Evolutionary conservation across 2,329 filamentous ascomycete species (phyloP).

Genomic region (Calycina herbarum): DNA sequence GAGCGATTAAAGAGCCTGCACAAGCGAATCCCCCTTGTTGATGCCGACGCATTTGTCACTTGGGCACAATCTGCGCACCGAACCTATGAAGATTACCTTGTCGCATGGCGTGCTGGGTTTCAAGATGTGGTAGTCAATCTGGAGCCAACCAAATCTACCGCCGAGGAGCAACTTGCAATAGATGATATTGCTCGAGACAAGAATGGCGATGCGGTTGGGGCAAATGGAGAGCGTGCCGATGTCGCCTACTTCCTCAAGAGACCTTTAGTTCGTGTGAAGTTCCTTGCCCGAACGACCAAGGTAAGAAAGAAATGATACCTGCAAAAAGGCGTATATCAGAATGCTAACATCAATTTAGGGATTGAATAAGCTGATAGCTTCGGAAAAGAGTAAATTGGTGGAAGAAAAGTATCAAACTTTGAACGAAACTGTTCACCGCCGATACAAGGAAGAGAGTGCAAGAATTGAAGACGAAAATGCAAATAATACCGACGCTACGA

Average conservation of each 20-base stretch:
- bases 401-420: slow-evolving; percentile 60
- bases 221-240: slow-evolving; percentile 83
- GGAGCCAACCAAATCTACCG: slow-evolving; percentile 62
- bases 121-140: slow-evolving; percentile 93
- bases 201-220: slow-evolving; percentile 59
- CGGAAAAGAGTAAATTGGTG: slow-evolving; percentile 41
- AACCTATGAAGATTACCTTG: slow-evolving; percentile 82
- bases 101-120: slow-evolving; percentile 89
- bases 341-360: slow-evolving; percentile 26
- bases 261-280: slow-evolving; percentile 83
- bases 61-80: slow-evolving; percentile 81
- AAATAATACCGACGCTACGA: slow-evolving; percentile 75
- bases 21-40: slow-evolving; percentile 72
- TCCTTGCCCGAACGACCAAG: slow-evolving; percentile 80
- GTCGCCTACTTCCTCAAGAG: slow-evolving; percentile 91
- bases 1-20: slow-evolving; percentile 82
- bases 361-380: slow-evolving; percentile 40
- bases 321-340: neutral
- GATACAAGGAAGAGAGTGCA: slow-evolving; percentile 70
- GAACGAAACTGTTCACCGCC: slow-evolving; percentile 73
- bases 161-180: slow-evolving; percentile 57
- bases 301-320: slow-evolving; percentile 42
- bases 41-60: slow-evolving; percentile 68
- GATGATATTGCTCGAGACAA: slow-evolving; percentile 61
- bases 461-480: slow-evolving; percentile 85